phyloP scores from a whole-genome alignment of 2,329 filamentous ascomycete genomes.

The Aspergillus sp. region DNA sequence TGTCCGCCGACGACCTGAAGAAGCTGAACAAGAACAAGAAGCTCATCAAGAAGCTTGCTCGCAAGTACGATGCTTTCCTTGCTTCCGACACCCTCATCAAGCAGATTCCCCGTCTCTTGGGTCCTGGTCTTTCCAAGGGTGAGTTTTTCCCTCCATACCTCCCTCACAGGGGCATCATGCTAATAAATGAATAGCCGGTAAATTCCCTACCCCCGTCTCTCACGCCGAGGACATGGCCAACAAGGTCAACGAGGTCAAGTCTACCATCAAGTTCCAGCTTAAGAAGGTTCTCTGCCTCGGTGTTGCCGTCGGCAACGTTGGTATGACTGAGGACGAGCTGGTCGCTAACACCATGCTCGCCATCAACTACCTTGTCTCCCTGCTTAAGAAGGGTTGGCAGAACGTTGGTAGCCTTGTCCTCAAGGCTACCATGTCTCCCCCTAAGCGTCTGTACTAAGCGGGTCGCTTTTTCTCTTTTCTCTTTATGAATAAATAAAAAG shows the following conservation, averaged over 20 bases:
- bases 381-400: slow-evolving; percentile 99
- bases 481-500: no score
- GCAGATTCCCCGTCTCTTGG: slow-evolving; percentile 99
- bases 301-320: slow-evolving; percentile 98
- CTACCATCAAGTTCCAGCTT: slow-evolving; percentile 99
- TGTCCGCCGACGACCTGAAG: slow-evolving; percentile 98
- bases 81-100: slow-evolving; percentile 97
- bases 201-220: slow-evolving; percentile 98
- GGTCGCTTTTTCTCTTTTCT: slow-evolving; percentile 21
- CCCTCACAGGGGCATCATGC: no score
- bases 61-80: slow-evolving; percentile 99
- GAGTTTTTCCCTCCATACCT: no score
- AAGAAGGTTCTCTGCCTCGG: slow-evolving; percentile 99
- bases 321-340: slow-evolving; percentile 94
- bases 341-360: slow-evolving; percentile 99
- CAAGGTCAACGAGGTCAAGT: slow-evolving; percentile 99
- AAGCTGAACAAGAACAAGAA: slow-evolving; percentile 99
- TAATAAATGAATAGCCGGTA: slow-evolving; percentile 68
- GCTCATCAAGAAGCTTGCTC: slow-evolving; percentile 99
- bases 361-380: slow-evolving; percentile 99
- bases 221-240: slow-evolving; percentile 89
- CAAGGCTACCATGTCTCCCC: slow-evolving; percentile 99
- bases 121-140: slow-evolving; percentile 97
- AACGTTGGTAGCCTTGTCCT: slow-evolving; percentile 99
- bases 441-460: slow-evolving; percentile 92